Evolutionary conservation across 192 early-diverging fungal genomes (phyloP), one percentile per base, ranked within the genome.

Genomic region (Coemansia sp.): DNA sequence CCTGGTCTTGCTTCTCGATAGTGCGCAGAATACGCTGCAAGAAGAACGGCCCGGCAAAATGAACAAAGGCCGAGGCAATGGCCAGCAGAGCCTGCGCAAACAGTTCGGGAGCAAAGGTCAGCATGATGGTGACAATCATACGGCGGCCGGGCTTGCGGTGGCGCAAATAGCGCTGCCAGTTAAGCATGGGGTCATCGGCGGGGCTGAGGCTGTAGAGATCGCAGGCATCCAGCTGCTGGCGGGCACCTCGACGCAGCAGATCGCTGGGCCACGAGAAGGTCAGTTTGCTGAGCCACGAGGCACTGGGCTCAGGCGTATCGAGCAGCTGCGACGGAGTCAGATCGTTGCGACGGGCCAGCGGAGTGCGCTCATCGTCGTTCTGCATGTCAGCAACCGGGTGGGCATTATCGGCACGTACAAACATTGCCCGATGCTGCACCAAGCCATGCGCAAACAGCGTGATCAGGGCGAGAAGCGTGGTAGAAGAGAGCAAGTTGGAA

Each of bases 231-330:
- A 92, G 76, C n/a, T 76, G 74, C 26, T 80, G 59, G 41, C 41
- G 60, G 26, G 69, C 68, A 28, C 80, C 87, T 7, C 74, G 64
- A 9, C 70, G 58, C 46, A 93, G 65, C 14, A 93, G 42, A 9
- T 80, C 58, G 64, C 81, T 84, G 3, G 82, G 53, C 81, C 85
- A 87, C 16, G 60, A 53, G 51, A 88, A 90, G n/a, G 68, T 61
- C 52, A 71, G 58, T 17, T 37, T 41, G 37, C 58, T 51, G 16
- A 53, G 56, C 67, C 60, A 60, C 20, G 68, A 69, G 5, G 34
- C 37, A 17, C 47, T 56, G 53, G 23, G 44, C 42, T 80, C 79
- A 32, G 60, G 64, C 0, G 69, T 68, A 16, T 66, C 61, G 1
- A 58, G 48, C 8, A 75, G 66, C 37, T 59, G 56, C 7, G 31